These are phyloP conservation scores for Leccinum subtestaceum DNA, from an alignment of 768 basidiomycete genomes.

Conservation along the genomic window DNA sequence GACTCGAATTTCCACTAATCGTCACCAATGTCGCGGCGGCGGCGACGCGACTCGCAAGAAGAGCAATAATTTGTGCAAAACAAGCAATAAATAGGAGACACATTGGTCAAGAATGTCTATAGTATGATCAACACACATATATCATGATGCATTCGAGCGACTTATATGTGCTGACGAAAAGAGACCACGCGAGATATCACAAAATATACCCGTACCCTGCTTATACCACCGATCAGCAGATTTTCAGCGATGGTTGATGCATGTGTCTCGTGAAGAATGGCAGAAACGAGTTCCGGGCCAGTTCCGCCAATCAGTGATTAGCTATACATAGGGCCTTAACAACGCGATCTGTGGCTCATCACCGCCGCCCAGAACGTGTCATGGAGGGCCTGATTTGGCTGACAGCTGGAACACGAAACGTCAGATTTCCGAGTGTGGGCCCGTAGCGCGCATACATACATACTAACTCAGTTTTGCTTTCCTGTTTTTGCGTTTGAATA, in stretches of 20 bases:
- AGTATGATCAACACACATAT: not conserved
- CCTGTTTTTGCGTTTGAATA: not conserved
- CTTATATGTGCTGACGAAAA: not conserved
- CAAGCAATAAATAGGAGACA: not conserved
- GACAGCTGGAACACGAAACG: not conserved
- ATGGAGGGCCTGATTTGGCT: not conserved
- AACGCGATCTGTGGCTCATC: not conserved
- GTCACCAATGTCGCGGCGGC: constrained; percentile 28
- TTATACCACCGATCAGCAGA: not conserved
- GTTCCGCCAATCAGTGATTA: not conserved
- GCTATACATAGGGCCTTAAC: not conserved
- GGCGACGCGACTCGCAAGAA: not conserved
- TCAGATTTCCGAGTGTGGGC: not conserved
- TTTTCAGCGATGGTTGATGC: not conserved
- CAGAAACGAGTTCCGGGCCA: not conserved
- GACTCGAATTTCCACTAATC: constrained; percentile 46
- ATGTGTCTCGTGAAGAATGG: not conserved
- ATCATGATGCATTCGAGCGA: not conserved
- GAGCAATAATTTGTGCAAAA: not conserved
- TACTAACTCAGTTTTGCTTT: not conserved
- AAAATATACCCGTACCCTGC: not conserved
- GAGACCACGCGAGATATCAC: not conserved
- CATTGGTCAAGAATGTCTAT: not conserved
- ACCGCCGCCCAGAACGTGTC: not conserved
- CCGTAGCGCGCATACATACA: not conserved